phyloP scores from a whole-genome alignment of 495 filamentous ascomycete species.

The Annulohypoxylon moriforme region DNA sequence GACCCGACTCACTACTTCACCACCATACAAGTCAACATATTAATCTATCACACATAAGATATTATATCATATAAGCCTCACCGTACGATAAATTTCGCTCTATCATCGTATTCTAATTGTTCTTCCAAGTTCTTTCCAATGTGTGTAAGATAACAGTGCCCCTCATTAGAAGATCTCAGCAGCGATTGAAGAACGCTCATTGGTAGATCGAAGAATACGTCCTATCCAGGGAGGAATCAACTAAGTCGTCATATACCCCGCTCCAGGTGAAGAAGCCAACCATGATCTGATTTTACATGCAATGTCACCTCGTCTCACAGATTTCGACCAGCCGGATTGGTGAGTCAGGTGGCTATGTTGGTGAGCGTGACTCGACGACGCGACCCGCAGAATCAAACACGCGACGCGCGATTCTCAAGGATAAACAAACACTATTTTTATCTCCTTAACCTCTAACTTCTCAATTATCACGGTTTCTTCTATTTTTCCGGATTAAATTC shows the following conservation, averaged over 20 bases:
- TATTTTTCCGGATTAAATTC: neutral
- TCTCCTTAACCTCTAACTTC: neutral
- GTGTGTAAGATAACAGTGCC: neutral
- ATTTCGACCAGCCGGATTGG: neutral
- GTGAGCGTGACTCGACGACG: constrained; percentile 8
- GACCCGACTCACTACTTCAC: no score
- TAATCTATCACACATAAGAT: neutral
- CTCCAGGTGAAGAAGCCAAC: constrained; percentile 2
- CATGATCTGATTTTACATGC: constrained; percentile 7
- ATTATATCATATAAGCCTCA: neutral
- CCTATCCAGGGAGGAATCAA: neutral
- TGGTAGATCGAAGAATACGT: neutral
- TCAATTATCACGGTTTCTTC: neutral
- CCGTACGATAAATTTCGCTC: neutral
- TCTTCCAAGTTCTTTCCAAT: neutral
- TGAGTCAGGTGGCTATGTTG: neutral
- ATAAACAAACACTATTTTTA: neutral
- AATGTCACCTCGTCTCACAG: constrained; percentile 7
- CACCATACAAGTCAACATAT: no score
- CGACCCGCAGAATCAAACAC: constrained; percentile 4
- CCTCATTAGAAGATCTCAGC: neutral
- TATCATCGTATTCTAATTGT: neutral
- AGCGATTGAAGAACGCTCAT: neutral
- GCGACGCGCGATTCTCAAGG: neutral
- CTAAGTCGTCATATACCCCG: neutral